Evolutionary conservation across 2,329 filamentous ascomycete genomes (phyloP).

Genomic region (Colletotrichum theobromicola): DNA sequence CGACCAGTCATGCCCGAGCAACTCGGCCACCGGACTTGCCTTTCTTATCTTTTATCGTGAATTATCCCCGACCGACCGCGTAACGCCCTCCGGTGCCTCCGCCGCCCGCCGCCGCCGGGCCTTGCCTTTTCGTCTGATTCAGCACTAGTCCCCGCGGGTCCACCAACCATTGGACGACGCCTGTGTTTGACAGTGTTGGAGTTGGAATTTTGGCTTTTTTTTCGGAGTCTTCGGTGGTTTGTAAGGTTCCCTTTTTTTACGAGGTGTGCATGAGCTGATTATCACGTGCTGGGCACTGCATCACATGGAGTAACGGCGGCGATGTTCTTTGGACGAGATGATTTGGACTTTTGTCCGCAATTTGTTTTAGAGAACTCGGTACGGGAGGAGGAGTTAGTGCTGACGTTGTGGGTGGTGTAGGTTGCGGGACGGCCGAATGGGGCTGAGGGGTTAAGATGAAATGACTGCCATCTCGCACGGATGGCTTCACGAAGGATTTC

Average conservation of each 20-base stretch:
- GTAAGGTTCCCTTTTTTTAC: neutral
- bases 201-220: neutral
- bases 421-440: neutral
- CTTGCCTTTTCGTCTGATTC: neutral
- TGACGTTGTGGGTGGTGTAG: neutral
- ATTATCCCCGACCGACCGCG: neutral
- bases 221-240: neutral
- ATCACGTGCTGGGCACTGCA: neutral
- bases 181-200: neutral
- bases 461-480: neutral
- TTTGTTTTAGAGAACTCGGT: neutral
- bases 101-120: neutral
- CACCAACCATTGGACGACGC: neutral
- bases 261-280: neutral
- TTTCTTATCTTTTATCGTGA: neutral
- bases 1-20: neutral
- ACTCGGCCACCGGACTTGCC: neutral
- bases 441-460: neutral
- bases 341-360: neutral
- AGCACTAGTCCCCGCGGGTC: neutral
- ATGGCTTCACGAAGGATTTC: neutral
- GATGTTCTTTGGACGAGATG: neutral
- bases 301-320: neutral
- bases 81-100: neutral
- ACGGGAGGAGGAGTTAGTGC: neutral